Base-by-base conservation (phyloP, 768 basidiomycete genomes). In the Mycena rebaudengoi region DNA sequence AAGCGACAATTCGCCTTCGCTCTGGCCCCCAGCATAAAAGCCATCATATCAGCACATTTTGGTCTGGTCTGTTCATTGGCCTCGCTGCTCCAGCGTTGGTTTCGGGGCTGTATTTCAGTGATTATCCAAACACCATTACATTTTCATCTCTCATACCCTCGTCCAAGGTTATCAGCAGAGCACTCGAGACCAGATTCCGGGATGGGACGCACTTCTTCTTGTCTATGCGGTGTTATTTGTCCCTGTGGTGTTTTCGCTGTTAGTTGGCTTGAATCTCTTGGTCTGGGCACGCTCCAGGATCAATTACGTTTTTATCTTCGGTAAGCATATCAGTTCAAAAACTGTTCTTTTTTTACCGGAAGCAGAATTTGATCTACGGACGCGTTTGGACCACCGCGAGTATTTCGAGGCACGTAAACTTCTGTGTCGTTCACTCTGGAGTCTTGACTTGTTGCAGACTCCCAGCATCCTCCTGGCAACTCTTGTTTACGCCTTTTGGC, bases 271-370 rank as follows among this genome's bases (percentile, higher is more conserved):
- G n/a, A 98, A 99, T 73, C 66, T 99, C 5, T 68, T 89, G 21
- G 91, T 90, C 0, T 99, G 93, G 91, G 82, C 86, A 0, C 76
- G 78, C 5, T 80, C 89, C 6, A 83, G 91, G 45, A 95, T 99
- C 69, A 99, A 98, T 73, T 97, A 96, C 70, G 85, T 89, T n/a
- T 97, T 98, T 74, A 93, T 96, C 33, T 93, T 96, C 70, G 91
- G 91, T 92, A 61, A 37, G 84, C 69, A 54, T 60, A 66, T 68
- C 35, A 18, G 21, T 41, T 66, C 66, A 61, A 45, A 25, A 29
- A 18, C 10, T 52, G n/a, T 21, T 21, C 25, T 33, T 23, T 18
- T 48, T 60, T 16, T 62, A 18, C 29, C 18, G 2, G 13, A 16
- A 21, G 8, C 28, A 90, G 94, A 92, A 73, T 74, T 96, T 55